Percentiles rank a stretch among this genome's conserved stretches.
Conservation (phyloP, 768 basidiomycete genomes). For the Auricularia sp. region DNA sequence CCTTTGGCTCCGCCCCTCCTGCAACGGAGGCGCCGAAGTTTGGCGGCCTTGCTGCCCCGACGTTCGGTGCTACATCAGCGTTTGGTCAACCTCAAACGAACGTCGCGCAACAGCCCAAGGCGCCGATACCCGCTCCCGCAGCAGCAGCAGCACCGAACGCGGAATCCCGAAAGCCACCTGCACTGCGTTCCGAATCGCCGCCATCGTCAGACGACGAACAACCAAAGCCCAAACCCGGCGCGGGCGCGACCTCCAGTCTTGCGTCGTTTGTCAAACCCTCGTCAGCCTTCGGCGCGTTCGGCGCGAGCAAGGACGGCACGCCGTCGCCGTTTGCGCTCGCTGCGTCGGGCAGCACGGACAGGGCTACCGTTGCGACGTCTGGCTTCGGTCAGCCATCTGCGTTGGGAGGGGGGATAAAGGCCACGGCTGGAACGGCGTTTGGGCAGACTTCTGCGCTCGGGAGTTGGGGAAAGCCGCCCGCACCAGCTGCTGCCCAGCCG, state of each 20-base stretch:
- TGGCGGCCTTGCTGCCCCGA: neutral
- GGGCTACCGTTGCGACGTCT: neutral
- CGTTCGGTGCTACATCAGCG: neutral
- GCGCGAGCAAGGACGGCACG: neutral
- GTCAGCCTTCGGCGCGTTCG: neutral
- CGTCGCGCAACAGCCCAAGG: neutral
- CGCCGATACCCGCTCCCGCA: neutral
- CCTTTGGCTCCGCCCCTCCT: conserved; percentile 7
- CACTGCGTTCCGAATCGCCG: neutral
- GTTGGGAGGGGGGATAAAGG: neutral
- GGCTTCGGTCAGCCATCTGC: neutral
- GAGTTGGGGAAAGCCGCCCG: too few relatives aligned
- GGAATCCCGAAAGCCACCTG: neutral
- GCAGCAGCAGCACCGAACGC: too few relatives aligned
- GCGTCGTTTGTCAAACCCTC: neutral
- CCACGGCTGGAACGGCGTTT: conserved; percentile 2
- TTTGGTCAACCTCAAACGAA: neutral
- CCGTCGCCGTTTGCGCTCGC: neutral
- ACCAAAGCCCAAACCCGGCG: too few relatives aligned
- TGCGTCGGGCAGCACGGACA: neutral
- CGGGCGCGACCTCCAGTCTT: neutral
- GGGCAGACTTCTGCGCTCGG: neutral
- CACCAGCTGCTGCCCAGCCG: too few relatives aligned
- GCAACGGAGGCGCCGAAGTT: neutral
- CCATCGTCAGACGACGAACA: neutral